These are phyloP conservation scores for Reutealis trisperma DNA, from an alignment of 345 rosid species.

Conservation along the genomic window DNA sequence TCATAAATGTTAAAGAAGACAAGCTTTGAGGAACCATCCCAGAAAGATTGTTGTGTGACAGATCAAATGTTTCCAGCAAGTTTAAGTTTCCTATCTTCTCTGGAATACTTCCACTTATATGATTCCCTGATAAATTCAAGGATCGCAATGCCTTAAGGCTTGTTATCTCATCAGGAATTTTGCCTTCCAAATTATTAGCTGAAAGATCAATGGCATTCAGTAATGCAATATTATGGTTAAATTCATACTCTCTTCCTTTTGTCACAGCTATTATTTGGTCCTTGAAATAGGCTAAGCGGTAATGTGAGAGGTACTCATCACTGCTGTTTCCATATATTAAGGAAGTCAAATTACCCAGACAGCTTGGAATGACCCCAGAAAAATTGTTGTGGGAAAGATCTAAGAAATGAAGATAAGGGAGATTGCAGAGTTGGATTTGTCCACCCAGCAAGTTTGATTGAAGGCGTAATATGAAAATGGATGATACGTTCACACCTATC, in stretches of 20 bases:
- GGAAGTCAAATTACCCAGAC: constrained; percentile 15
- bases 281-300: constrained; percentile 7
- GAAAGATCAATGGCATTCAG: constrained; percentile 16
- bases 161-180: constrained; percentile 20
- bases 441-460: constrained; percentile 9
- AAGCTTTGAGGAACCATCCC: not conserved
- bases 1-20: constrained; percentile 15
- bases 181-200: constrained; percentile 12
- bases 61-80: constrained; percentile 17
- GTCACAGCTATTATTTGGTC: constrained; percentile 1
- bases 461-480: constrained; percentile 11
- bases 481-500: constrained; percentile 13
- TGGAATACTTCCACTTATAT: constrained; percentile 12
- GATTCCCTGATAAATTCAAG: constrained; percentile 23
- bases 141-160: not conserved
- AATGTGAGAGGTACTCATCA: not conserved
- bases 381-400: constrained; percentile 16
- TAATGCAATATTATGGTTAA: not conserved
- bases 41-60: constrained; percentile 13
- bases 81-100: constrained; percentile 17
- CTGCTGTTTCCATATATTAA: constrained; percentile 12
- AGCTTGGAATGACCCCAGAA: constrained; percentile 16
- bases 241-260: constrained; percentile 18
- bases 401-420: constrained; percentile 10
- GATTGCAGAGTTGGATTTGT: constrained; percentile 18